Base-by-base conservation (phyloP, 371 early-diverging fungal species). In the Lichtheimia ornata region DNA sequence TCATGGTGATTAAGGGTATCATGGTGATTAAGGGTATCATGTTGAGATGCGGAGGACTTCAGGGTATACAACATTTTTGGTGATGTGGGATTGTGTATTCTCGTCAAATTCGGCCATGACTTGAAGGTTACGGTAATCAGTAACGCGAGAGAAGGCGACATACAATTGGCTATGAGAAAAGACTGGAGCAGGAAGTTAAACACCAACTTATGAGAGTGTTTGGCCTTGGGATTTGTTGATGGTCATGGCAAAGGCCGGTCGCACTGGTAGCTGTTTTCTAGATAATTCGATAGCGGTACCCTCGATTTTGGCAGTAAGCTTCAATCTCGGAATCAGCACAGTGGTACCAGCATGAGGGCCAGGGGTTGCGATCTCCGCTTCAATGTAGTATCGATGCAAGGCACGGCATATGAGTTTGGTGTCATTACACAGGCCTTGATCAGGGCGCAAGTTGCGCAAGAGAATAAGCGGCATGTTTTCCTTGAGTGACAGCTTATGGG, bases 211-310 rank as follows among this genome's bases (percentile, higher is more conserved):
- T 1, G 60, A 45, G 22, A 68, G 28, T 7, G 62, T 64, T 55
- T 74, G 68, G 15, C 74, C 66, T 55, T 70, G 69, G 5, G 59
- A 18, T 27, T 71, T 71, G 55, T 71, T 67, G 45, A 71, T 62
- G 14, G 67, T 71, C 65, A 64, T 60, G 5, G 68, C 64, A 49
- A 67, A 70, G 1, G 64, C 59, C 4, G 63, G 67, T 1, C 44
- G 20, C 50, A 73, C 35, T 2, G 64, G 66, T 28, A 70, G 65
- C 25, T 67, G 70, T n/a, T n/a, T 9, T 61, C 20, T 27, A 1
- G 40, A 40, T 6, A 56, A 17, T 12, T 40, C 15, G 12, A 50
- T 49, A 0, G 61, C 30, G 2, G 13, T 25, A 7, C 17, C 27
- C 6, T 12, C n/a, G 2, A 17, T 22, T n/a, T 22, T 22, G 4